These are phyloP conservation scores for Melampsora abietis-canadensis DNA, from an alignment of 1,284 basidiomycete species.

Conservation along the genomic window DNA sequence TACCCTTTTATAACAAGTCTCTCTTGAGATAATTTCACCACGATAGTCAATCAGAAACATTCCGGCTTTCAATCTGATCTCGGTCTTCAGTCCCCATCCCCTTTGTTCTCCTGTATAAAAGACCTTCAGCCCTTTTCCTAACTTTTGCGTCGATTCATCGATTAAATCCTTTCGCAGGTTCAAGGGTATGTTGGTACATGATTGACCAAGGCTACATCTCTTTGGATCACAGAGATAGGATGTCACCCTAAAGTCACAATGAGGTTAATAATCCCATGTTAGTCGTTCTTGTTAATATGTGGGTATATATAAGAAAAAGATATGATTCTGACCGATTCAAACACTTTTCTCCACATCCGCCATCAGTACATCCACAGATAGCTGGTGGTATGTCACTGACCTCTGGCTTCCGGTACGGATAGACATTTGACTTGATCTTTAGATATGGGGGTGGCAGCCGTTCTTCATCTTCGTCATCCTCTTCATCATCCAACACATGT, in stretches of 20 bases:
- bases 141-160: constrained; percentile 21
- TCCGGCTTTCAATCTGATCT: constrained; percentile 39
- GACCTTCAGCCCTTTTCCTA: constrained; percentile 35
- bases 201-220: constrained; percentile 28
- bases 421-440: constrained; percentile 42
- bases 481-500: background rate
- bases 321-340: constrained; percentile 25
- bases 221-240: constrained; percentile 38
- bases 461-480: constrained; percentile 3
- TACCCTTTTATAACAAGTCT: constrained; percentile 30
- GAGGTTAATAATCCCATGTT: no score
- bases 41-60: constrained; percentile 37
- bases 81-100: constrained; percentile 38
- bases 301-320: background rate
- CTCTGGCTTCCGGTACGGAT: constrained; percentile 28
- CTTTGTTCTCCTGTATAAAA: constrained; percentile 31
- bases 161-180: constrained; percentile 36
- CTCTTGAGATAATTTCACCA: constrained; percentile 35
- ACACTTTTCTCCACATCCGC: constrained; percentile 37
- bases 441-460: constrained; percentile 29
- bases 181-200: constrained; percentile 37
- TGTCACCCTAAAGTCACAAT: constrained; percentile 5
- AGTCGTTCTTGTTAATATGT: background rate
- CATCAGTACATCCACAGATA: constrained; percentile 35
- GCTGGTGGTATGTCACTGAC: constrained; percentile 26